phyloP scores from a whole-genome alignment of 179 eudicot species.

The Spinacia oleracea region DNA sequence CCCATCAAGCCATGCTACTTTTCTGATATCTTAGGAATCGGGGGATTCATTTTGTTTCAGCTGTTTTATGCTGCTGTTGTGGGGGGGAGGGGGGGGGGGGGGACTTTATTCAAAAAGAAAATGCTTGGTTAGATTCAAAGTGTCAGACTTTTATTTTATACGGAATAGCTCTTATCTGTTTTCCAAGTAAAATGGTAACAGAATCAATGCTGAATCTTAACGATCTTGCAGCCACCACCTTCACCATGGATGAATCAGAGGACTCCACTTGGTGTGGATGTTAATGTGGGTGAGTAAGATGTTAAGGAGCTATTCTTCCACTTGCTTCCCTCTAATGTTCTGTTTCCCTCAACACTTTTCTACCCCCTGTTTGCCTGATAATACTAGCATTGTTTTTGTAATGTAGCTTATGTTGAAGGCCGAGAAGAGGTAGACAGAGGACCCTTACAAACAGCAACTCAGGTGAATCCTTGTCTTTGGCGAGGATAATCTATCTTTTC shows the following conservation, averaged over 20 bases:
- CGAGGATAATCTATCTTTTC: conserved; percentile 4
- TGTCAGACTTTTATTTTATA: not conserved
- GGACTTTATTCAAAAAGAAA: not conserved
- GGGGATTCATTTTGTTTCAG: not conserved
- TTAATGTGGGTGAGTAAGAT: conserved; percentile 76
- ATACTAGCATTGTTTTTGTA: conserved; percentile 5
- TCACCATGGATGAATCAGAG: conserved; percentile 83
- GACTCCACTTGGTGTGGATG: conserved; percentile 66
- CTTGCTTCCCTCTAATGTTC: not conserved
- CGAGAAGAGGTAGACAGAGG: conserved; percentile 74
- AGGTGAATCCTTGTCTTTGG: conserved; percentile 40
- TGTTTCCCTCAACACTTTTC: not conserved
- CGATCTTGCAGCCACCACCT: conserved; percentile 68
- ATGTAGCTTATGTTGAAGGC: conserved; percentile 81
- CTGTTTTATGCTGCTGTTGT: not conserved
- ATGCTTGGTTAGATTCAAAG: not conserved
- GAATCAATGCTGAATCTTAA: conserved; percentile 25
- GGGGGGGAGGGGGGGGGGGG: no score
- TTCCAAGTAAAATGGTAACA: conserved; percentile 8
- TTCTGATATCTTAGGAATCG: not conserved
- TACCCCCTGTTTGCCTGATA: not conserved
- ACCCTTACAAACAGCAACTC: conserved; percentile 55
- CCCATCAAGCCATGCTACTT: not conserved
- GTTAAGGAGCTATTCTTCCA: conserved; percentile 2
- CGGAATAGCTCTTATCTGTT: not conserved